Conservation (phyloP, 2,329 filamentous ascomycete species). For the Pseudogymnoascus sp. region DNA sequence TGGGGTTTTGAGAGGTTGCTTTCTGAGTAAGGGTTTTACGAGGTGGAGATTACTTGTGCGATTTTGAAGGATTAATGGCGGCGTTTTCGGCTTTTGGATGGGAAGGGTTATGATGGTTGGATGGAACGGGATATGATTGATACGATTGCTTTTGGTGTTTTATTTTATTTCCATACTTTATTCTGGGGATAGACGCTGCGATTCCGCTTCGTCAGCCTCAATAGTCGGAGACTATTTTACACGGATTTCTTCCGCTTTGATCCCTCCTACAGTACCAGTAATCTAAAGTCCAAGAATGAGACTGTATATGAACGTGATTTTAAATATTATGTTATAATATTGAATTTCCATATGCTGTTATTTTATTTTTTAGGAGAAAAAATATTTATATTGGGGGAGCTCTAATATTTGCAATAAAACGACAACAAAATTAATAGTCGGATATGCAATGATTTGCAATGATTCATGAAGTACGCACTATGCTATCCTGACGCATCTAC, state of each 20-base stretch:
- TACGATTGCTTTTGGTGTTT: background rate
- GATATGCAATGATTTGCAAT: background rate
- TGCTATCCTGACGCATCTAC: background rate
- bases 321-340: background rate
- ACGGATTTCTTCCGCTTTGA: too few relatives aligned
- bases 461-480: background rate
- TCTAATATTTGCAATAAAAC: background rate
- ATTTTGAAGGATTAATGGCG: background rate
- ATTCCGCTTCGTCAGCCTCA: background rate
- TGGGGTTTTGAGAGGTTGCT: conserved; percentile 25
- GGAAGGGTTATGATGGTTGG: background rate
- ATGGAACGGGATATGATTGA: background rate
- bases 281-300: too few relatives aligned
- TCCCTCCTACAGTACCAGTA: too few relatives aligned
- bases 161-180: background rate
- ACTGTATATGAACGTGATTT: background rate
- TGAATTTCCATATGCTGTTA: background rate
- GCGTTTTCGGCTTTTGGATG: background rate
- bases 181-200: background rate
- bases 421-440: background rate
- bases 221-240: background rate
- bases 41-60: background rate
- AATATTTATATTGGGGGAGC: background rate
- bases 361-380: background rate
- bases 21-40: background rate